Percentiles rank a stretch among this genome's conserved stretches.
Evolutionary conservation across 768 basidiomycete genomes (phyloP).

Genomic region (Mycena galopus): DNA sequence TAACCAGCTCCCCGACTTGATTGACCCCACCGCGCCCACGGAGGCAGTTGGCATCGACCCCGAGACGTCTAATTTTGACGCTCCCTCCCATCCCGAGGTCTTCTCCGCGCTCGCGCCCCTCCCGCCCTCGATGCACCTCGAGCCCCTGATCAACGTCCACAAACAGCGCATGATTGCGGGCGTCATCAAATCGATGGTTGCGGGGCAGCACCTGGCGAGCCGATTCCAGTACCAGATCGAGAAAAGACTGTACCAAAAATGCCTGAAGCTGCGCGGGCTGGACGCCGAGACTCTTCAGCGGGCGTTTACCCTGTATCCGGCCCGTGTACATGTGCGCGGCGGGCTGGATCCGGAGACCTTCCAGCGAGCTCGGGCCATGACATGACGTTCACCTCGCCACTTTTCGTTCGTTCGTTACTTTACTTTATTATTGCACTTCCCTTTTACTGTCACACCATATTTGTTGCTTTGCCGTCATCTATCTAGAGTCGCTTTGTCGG

Average conservation of each 20-base stretch:
- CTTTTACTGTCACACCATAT: conserved; percentile 29
- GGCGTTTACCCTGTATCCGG: conserved; percentile 47
- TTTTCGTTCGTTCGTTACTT: conserved; percentile 23
- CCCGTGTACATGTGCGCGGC: conserved; percentile 60
- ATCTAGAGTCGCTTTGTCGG: conserved; percentile 37
- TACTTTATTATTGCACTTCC: conserved; percentile 10
- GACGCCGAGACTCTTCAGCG: conserved; percentile 68
- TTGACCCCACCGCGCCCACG: conserved; percentile 86
- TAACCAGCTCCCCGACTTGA: conserved; percentile 79
- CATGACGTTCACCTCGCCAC: conserved; percentile 27
- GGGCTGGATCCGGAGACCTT: conserved; percentile 72
- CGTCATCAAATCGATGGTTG: conserved; percentile 84
- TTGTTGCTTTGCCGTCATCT: conserved; percentile 36
- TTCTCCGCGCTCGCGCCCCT: conserved; percentile 80
- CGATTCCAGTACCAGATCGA: conserved; percentile 78
- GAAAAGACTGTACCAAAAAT: conserved; percentile 82
- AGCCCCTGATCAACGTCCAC: conserved; percentile 90
- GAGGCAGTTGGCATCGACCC: conserved; percentile 76
- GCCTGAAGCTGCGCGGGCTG: conserved; percentile 77
- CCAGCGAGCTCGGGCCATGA: conserved; percentile 34
- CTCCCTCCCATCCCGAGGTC: conserved; percentile 83
- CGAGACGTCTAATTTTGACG: conserved; percentile 70
- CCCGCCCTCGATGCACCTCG: conserved; percentile 82
- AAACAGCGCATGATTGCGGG: conserved; percentile 87
- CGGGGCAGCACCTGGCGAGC: conserved; percentile 86